Percentiles rank a stretch among this genome's conserved stretches.
Evolutionary conservation across 225 moss, liverwort and hornwort species (phyloP).

Genomic region (Neckera pumila): DNA sequence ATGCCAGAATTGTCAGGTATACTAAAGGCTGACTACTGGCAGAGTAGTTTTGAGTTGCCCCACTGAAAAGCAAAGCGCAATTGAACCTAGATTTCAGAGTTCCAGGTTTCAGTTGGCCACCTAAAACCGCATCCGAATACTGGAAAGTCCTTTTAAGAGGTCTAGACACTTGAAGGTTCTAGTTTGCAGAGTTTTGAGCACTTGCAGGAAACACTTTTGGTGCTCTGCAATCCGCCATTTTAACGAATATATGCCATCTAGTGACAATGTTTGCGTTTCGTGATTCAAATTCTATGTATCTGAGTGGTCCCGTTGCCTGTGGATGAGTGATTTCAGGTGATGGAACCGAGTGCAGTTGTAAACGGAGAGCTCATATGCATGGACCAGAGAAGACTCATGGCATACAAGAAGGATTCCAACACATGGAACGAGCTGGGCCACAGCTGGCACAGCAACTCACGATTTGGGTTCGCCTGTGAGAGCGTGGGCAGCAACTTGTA

Average conservation of each 20-base stretch:
- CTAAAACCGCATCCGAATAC: background rate
- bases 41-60: background rate
- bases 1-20: background rate
- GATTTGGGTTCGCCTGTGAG: constrained; percentile 54
- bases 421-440: constrained; percentile 31
- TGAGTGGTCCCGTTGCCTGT: background rate
- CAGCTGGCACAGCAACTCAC: constrained; percentile 7
- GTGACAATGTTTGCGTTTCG: background rate
- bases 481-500: constrained; percentile 35
- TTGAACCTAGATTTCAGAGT: background rate
- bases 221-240: background rate
- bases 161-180: background rate
- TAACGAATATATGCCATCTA: background rate
- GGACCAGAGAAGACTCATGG: constrained; percentile 34
- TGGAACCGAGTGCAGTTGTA: constrained; percentile 37
- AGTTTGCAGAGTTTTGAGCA: background rate
- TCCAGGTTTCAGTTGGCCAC: background rate
- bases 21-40: too few species aligned
- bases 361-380: constrained; percentile 41
- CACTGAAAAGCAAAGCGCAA: background rate
- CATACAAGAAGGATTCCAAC: constrained; percentile 20
- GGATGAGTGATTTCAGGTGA: constrained; percentile 22
- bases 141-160: background rate
- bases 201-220: too few species aligned
- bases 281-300: background rate